Conservation (phyloP, 2,329 filamentous ascomycete genomes). For the Diaporthe amygdali region DNA sequence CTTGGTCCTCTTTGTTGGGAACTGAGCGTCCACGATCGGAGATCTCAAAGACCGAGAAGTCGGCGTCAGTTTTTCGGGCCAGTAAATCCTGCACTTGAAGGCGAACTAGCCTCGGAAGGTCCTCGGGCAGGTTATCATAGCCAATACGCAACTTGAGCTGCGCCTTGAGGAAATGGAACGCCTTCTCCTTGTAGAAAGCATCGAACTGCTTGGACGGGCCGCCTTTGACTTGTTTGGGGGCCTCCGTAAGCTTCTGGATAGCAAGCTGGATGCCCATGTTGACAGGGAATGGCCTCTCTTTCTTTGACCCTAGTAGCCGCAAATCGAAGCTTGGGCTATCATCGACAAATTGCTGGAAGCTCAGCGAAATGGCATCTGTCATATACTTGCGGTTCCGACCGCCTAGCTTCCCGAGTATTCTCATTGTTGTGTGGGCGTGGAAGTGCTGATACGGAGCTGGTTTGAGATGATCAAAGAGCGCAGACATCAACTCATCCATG, state of each 20-base stretch:
- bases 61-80: constrained; percentile 72
- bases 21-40: constrained; percentile 84
- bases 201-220: constrained; percentile 67
- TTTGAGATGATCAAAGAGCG: constrained; percentile 92
- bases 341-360: constrained; percentile 85
- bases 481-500: constrained; percentile 98
- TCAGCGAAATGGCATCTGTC: constrained; percentile 83
- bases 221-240: constrained; percentile 66
- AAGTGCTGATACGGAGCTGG: constrained; percentile 97
- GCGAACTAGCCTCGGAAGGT: constrained; percentile 82
- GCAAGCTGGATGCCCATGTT: constrained; percentile 88
- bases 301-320: constrained; percentile 85
- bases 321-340: constrained; percentile 88
- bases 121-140: constrained; percentile 85
- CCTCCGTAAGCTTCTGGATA: constrained; percentile 84
- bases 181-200: constrained; percentile 89
- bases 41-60: constrained; percentile 72
- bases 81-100: constrained; percentile 88
- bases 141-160: constrained; percentile 93
- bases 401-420: constrained; percentile 94
- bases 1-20: constrained; percentile 84
- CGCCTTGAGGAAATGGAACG: constrained; percentile 83
- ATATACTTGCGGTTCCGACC: constrained; percentile 96
- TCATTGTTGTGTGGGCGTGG: constrained; percentile 96
- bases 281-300: constrained; percentile 85